Evolutionary conservation across 495 filamentous ascomycete species (phyloP).

Genomic region (Elasticomyces elasticus): DNA sequence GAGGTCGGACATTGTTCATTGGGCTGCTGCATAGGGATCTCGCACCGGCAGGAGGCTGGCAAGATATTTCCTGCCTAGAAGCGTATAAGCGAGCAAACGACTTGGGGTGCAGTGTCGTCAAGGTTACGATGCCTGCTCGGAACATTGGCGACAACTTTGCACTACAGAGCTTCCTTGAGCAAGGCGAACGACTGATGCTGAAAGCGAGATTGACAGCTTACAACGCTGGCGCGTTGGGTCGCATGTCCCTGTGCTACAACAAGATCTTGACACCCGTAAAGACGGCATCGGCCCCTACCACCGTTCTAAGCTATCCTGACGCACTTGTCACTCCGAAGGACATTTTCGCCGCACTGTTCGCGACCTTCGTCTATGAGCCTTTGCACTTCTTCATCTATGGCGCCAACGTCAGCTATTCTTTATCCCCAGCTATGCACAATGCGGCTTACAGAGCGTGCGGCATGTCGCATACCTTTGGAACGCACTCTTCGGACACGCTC

Average conservation of each 20-base stretch:
- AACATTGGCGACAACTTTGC: conserved; percentile 49
- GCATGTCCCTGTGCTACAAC: conserved; percentile 58
- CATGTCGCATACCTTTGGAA: conserved; percentile 62
- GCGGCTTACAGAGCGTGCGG: conserved; percentile 62
- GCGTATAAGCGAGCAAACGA: conserved; percentile 38
- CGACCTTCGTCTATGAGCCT: conserved; percentile 50
- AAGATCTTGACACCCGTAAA: conserved; percentile 58
- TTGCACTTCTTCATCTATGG: conserved; percentile 68
- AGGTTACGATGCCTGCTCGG: conserved; percentile 53
- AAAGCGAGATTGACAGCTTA: conserved; percentile 57
- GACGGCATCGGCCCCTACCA: neutral
- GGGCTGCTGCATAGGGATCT: conserved; percentile 42
- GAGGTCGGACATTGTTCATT: conserved; percentile 65
- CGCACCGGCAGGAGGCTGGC: conserved; percentile 42
- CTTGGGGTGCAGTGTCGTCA: conserved; percentile 61
- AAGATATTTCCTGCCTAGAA: conserved; percentile 44
- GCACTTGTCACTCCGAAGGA: conserved; percentile 41
- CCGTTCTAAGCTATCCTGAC: neutral
- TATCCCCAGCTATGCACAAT: conserved; percentile 71
- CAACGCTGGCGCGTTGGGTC: conserved; percentile 59
- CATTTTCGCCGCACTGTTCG: conserved; percentile 45
- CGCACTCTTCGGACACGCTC: conserved; percentile 52
- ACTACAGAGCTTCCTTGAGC: conserved; percentile 46
- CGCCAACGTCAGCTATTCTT: conserved; percentile 61
- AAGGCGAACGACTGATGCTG: conserved; percentile 33